A percentile compares a stretch with the other conserved stretches of the same genome.
Evolutionary conservation across 495 filamentous ascomycete species (phyloP).

Genomic region (Tuber magnatum): DNA sequence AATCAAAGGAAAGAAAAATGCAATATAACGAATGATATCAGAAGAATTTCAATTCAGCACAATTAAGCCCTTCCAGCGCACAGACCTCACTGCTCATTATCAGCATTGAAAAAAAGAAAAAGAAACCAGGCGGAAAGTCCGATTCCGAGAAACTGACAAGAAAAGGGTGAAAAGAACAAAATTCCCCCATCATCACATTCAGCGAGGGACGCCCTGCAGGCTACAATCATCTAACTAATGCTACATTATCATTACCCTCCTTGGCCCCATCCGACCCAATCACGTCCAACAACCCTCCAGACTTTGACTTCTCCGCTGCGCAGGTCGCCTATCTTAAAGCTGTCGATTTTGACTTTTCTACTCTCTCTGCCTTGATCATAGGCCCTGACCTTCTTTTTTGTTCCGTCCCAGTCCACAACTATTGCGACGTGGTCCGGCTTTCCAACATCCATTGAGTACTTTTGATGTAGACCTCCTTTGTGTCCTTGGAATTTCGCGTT

Average conservation of each 20-base stretch:
- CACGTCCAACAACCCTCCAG: constrained; percentile 87
- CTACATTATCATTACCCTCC: constrained; percentile 7
- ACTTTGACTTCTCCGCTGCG: constrained; percentile 93
- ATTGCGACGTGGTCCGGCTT: constrained; percentile 88
- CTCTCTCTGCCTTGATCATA: constrained; percentile 95
- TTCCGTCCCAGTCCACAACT: constrained; percentile 98
- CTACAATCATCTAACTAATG: neutral
- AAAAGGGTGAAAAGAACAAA: constrained; percentile 6
- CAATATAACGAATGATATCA: constrained; percentile 6
- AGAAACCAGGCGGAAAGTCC: neutral
- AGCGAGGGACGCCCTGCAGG: neutral
- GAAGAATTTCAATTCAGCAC: constrained; percentile 9
- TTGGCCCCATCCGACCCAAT: constrained; percentile 80
- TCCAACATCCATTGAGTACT: constrained; percentile 83
- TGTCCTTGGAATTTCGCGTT: constrained; percentile 96
- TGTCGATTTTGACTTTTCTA: constrained; percentile 89
- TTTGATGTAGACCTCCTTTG: constrained; percentile 86
- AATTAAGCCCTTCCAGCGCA: neutral
- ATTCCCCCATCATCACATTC: neutral
- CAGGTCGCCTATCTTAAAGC: constrained; percentile 85
- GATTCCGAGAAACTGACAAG: constrained; percentile 2
- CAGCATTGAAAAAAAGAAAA: neutral
- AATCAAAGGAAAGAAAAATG: neutral
- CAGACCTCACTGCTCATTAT: neutral
- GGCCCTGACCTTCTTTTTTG: constrained; percentile 91